Evolutionary conservation across 2,329 filamentous ascomycete genomes (phyloP).

Genomic region (Cercospora sp.): DNA sequence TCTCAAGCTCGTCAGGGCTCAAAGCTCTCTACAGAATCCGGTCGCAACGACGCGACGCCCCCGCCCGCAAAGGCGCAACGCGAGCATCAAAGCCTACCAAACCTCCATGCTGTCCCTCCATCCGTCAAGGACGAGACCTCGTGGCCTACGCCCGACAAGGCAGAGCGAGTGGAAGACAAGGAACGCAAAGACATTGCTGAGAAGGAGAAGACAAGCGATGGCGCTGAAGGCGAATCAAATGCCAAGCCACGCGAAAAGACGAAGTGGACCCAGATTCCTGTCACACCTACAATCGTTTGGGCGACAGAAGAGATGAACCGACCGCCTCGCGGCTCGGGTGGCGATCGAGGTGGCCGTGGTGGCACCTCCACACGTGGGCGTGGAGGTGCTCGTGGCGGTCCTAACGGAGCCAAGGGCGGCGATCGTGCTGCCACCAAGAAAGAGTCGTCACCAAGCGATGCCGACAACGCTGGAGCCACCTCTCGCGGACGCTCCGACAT

Average conservation of each 20-base stretch:
- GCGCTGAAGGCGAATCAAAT: slow-evolving; percentile 50
- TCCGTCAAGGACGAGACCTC: slow-evolving; percentile 73
- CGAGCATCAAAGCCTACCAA: slow-evolving; percentile 32
- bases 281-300: slow-evolving; percentile 81
- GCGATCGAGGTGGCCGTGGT: slow-evolving; percentile 56
- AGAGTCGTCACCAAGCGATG: slow-evolving; percentile 22
- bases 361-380: slow-evolving; percentile 52
- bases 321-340: slow-evolving; percentile 41
- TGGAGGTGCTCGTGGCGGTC: slow-evolving; percentile 43
- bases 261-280: slow-evolving; percentile 81
- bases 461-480: slow-evolving; percentile 17
- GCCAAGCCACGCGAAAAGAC: slow-evolving; percentile 67
- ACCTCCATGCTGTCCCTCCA: slow-evolving; percentile 48
- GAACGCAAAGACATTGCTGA: slow-evolving; percentile 63
- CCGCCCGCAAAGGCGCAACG: slow-evolving; percentile 20
- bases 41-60: slow-evolving; percentile 10
- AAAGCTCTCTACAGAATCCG: slow-evolving; percentile 22
- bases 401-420: slow-evolving; percentile 40
- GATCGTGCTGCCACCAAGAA: slow-evolving; percentile 37
- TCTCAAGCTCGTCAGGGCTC: slow-evolving; percentile 23
- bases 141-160: slow-evolving; percentile 83
- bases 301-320: slow-evolving; percentile 60
- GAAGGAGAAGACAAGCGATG: slow-evolving; percentile 64
- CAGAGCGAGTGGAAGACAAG: slow-evolving; percentile 65
- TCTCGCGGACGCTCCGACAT: slow-evolving; percentile 26